Base-by-base conservation (phyloP, 176 grass and related monocot genomes). In the Carex pumila region DNA sequence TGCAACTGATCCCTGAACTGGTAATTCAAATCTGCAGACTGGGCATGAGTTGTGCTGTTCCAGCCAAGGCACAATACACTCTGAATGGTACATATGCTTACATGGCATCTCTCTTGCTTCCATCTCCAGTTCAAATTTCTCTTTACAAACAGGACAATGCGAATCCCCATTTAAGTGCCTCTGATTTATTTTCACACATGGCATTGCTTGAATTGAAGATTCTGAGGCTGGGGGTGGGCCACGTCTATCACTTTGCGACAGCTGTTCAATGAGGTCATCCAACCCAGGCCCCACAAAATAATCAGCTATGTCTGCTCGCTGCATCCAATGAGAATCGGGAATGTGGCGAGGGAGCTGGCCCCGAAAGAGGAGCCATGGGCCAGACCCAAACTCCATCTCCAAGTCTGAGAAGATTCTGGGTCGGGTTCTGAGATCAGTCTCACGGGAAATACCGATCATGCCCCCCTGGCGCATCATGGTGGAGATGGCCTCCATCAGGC, bases 31-130 rank as follows among this genome's bases (percentile, higher is more conserved):
- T 12, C 94, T 88, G 84, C 94, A 97, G 84, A 97, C 94, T 32
- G 94, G 94, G 0, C 95, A 97, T 30, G 95, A 97, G 77, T 94
- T 97, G 54, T 97, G 95, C 30, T 94, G 95, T 53, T 94, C 95
- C 37, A 97, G 84, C 95, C 95, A 97, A 49, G 95, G 95, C 87
- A 97, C 67, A 53, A 97, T 97, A 83, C 95, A 97, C 43, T 92
- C 92, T 0, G 88, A 83, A 77, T 97, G 95, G 86, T 97, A 97
- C 5, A 97, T 79, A 90, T 97, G 95, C 18, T 92, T 88, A 70
- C 95, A 97, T 60, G 95, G 95, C 90, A 92, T 97, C 81, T 94
- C 92, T 81, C 92, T 90, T 56, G 87, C 92, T 79, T 94, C 92
- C 8, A 64, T 91, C 30, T 61, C 90, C 68, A 94, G 29, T 71